phyloP scores from a whole-genome alignment of 2,329 filamentous ascomycete species.

The Emergomyces africanus region DNA sequence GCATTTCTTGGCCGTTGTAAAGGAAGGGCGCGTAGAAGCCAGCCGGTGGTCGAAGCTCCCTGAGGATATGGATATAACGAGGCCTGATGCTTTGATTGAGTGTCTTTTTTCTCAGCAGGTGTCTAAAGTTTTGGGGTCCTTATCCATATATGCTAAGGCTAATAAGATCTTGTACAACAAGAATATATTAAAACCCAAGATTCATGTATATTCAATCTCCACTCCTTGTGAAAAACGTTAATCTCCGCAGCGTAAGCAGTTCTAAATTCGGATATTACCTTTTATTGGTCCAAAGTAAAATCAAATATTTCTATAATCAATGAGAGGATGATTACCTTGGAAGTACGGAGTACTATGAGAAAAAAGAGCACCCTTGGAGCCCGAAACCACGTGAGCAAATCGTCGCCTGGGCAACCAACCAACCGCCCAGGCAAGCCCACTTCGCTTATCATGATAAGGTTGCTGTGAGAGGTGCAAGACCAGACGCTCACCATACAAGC shows the following conservation, averaged over 20 bases:
- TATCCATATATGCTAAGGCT: not conserved
- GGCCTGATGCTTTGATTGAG: not conserved
- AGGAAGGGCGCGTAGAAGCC: slow-evolving; percentile 38
- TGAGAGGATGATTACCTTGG: too few relatives aligned
- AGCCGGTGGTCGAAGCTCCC: slow-evolving; percentile 13
- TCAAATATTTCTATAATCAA: too few relatives aligned
- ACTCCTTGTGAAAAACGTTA: too few relatives aligned
- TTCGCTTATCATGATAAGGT: not conserved
- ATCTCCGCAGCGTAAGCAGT: not conserved
- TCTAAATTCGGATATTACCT: not conserved
- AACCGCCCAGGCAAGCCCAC: not conserved
- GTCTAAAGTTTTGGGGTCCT: not conserved
- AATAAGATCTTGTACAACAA: too few relatives aligned
- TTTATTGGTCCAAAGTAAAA: not conserved
- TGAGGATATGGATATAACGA: not conserved
- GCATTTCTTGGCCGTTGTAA: slow-evolving; percentile 40
- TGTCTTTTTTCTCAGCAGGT: not conserved
- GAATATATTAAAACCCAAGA: not conserved
- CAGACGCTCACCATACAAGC: not conserved
- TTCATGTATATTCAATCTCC: not conserved
- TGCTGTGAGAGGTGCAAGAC: not conserved
- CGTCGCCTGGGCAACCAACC: not conserved
- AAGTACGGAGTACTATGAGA: too few relatives aligned
- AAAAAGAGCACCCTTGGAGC: too few relatives aligned
- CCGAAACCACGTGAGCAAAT: not conserved